These are phyloP conservation scores for Stagonosporopsis rhizophila DNA, from an alignment of 2,329 filamentous ascomycete genomes.

Conservation along the genomic window DNA sequence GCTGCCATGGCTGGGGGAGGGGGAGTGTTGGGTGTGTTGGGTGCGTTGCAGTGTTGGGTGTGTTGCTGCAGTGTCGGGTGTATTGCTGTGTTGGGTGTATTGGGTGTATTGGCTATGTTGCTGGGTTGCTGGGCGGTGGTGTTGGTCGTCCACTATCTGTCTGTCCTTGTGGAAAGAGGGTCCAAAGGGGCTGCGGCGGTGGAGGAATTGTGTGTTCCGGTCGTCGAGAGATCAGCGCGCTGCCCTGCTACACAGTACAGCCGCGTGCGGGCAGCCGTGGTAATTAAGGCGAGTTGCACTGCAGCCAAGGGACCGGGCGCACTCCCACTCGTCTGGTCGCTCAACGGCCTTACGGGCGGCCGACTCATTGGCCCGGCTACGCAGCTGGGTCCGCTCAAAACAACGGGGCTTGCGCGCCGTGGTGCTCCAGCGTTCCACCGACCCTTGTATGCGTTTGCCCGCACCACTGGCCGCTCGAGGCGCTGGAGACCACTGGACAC, in stretches of 20 bases:
- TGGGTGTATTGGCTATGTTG: too few species aligned
- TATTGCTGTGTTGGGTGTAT: too few species aligned
- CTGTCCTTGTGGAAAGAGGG: too few species aligned
- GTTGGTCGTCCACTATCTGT: too few species aligned
- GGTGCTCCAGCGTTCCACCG: background rate
- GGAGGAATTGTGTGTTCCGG: background rate
- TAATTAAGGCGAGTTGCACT: conserved; percentile 15
- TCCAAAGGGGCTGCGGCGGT: conserved; percentile 8
- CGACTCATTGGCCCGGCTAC: conserved; percentile 1
- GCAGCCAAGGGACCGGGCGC: conserved; percentile 12
- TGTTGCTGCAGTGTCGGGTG: too few species aligned
- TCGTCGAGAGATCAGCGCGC: conserved; percentile 1
- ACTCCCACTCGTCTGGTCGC: conserved; percentile 1
- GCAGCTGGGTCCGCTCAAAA: background rate
- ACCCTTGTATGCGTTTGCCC: background rate
- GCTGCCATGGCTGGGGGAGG: conserved; percentile 5
- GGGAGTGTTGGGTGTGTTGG: too few species aligned
- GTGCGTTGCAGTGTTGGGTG: too few species aligned
- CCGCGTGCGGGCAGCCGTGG: conserved; percentile 20
- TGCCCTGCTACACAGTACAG: conserved; percentile 11
- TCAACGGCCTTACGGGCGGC: conserved; percentile 14
- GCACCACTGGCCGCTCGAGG: too few species aligned
- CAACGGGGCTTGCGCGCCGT: too few species aligned
- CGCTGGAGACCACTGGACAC: too few species aligned
- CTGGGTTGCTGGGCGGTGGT: too few species aligned